Conservation (phyloP, 169 alveolate species). For the Plasmodium fragile region DNA sequence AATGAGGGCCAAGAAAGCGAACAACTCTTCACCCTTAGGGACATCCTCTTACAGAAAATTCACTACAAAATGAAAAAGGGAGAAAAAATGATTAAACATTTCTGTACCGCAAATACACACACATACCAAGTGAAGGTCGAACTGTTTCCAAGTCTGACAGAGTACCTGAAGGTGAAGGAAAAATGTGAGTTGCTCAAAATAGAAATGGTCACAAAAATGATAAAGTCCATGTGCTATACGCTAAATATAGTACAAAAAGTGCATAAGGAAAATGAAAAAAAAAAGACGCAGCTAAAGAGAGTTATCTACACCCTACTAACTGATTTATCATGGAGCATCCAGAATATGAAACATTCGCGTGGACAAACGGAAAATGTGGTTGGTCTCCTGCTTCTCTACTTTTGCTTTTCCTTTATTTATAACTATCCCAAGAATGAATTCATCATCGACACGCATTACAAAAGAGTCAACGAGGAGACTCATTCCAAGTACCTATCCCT, state of each 20-base stretch:
- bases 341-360: conserved; percentile 10
- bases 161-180: conserved; percentile 13
- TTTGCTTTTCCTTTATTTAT: conserved; percentile 60
- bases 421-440: conserved; percentile 50
- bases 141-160: conserved; percentile 9
- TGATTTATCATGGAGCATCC: conserved; percentile 53
- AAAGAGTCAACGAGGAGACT: not conserved
- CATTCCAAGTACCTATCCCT: not conserved
- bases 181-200: conserved; percentile 52
- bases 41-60: conserved; percentile 2
- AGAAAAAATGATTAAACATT: conserved; percentile 13
- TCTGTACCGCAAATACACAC: not conserved
- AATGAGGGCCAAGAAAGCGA: not conserved
- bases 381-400: conserved; percentile 27
- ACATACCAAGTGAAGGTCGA: not conserved
- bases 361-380: conserved; percentile 39
- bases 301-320: conserved; percentile 11
- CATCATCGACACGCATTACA: conserved; percentile 53
- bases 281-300: conserved; percentile 19
- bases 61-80: conserved; percentile 14
- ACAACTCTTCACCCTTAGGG: not conserved
- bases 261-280: conserved; percentile 24
- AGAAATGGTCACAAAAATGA: conserved; percentile 26
- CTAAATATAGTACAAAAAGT: conserved; percentile 47
- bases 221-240: conserved; percentile 32